Base-by-base conservation (phyloP, 2,329 filamentous ascomycete genomes). In the Magnaporthiopsis incrustans region DNA sequence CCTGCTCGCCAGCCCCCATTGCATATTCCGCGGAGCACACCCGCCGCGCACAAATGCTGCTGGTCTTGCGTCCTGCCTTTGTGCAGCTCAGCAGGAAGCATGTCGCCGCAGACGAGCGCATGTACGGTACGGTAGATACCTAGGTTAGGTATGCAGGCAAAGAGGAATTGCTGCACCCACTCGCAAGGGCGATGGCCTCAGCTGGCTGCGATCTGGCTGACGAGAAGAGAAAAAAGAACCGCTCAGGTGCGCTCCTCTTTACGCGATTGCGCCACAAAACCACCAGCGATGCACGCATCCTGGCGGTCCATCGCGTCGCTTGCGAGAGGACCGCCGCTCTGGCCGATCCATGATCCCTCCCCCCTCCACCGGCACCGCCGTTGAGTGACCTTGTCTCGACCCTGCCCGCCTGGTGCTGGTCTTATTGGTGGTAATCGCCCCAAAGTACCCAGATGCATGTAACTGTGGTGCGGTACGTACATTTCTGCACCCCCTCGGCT, bases 161-260 rank as follows among this genome's bases (percentile, higher is more conserved):
- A n/a, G n/a, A n/a, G 15, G 44, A 50, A 50, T 50, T 50, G 44
- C 44, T 50, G 14, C 35, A 38, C 35, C 35, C n/a, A n/a, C n/a
- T n/a, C n/a, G n/a, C n/a, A n/a, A n/a, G n/a, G n/a, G n/a, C n/a
- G n/a, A n/a, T n/a, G n/a, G n/a, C n/a, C n/a, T n/a, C n/a, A n/a
- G n/a, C n/a, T n/a, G n/a, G n/a, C n/a, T n/a, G 18, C 18, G 53
- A 57, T n/a, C 30, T 60, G 30, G 22, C 30, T 73, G 73, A 72
- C 77, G 77, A 78, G 30, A 79, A 12, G 33, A 35, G 33, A 80
- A 70, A 74, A 69, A 70, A 68, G 66, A 69, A 69, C 75, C 73
- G 77, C 74, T 74, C 30, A 30, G 30, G 30, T 75, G 76, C 77
- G 75, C 44, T 14, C 44, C 44, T 14, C 14, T 53, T 5, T 3